A percentile compares a stretch with the other conserved stretches of the same genome.
Evolutionary conservation across 768 basidiomycete species (phyloP).

Genomic region (Candolleomyces aberdarensis): DNA sequence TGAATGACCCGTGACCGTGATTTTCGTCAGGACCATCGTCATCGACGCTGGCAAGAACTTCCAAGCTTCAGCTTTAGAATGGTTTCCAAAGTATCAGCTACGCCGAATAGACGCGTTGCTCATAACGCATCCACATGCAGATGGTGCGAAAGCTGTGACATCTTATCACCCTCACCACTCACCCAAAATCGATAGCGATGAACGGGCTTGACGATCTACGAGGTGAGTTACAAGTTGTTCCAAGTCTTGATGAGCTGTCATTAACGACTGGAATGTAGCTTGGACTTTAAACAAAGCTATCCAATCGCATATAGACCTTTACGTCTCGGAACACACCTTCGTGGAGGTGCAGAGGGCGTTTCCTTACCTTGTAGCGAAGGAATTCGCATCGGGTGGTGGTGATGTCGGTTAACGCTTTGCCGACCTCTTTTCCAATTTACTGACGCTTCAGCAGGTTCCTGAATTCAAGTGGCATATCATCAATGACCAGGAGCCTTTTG

Average conservation of each 20-base stretch:
- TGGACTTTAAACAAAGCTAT: conserved; percentile 71
- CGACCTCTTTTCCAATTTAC: background rate
- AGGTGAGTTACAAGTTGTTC: conserved; percentile 39
- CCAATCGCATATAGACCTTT: conserved; percentile 72
- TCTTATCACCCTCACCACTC: background rate
- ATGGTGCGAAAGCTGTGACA: conserved; percentile 40
- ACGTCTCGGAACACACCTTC: conserved; percentile 64
- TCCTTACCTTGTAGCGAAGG: conserved; percentile 77
- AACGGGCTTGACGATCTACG: conserved; percentile 89
- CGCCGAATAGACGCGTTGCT: conserved; percentile 57
- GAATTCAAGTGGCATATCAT: conserved; percentile 84
- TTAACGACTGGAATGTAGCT: conserved; percentile 33
- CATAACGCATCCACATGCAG: conserved; percentile 87
- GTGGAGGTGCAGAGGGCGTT: conserved; percentile 65
- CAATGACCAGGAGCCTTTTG: conserved; percentile 62
- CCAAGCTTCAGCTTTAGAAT: conserved; percentile 46
- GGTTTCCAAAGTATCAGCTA: conserved; percentile 68
- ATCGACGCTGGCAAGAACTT: conserved; percentile 89
- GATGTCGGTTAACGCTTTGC: conserved; percentile 44
- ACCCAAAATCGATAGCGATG: conserved; percentile 48
- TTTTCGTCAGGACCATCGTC: conserved; percentile 59
- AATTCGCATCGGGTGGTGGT: conserved; percentile 76
- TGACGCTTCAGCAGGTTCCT: conserved; percentile 52
- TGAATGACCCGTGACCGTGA: background rate
- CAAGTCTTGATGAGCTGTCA: conserved; percentile 2